Evolutionary conservation across 352 stramenopile genomes (phyloP), one percentile per base, ranked within the genome.

Genomic region (Globisporangium parvum): DNA sequence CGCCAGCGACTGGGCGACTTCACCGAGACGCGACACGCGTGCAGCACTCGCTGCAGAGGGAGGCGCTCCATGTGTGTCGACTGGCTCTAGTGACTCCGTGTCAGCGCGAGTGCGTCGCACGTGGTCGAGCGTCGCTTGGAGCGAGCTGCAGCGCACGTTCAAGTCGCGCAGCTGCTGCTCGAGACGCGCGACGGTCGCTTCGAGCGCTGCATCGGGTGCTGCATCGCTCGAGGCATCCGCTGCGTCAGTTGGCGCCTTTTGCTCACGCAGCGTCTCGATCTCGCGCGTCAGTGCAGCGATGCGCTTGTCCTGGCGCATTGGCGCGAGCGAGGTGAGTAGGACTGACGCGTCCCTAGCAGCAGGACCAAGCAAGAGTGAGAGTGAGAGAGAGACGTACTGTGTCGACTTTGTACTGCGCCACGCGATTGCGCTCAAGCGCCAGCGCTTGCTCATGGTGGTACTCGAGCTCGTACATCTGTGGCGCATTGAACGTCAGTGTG

Each of bases 401-500:
- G n/a, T 39, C 35, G 10, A 21, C 8, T 17, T 41, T 24, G 5
- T 53, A 17, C 42, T 56, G 49, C 11, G 39, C 54, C 23, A 54
- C 42, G n/a, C 55, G 28, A 26, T 24, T 35, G 11, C 47, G 53
- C 6, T 23, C 53, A 9, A 33, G 40, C 9, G 50, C 11, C 26
- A 58, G 26, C 21, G 51, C 56, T 6, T 63, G 57, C 1, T 17
- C 24, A 15, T 50, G 50, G 1, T 18, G 42, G 21, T 49, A 63
- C 44, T 63, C 57, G 3, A 57, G 35, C 14, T 54, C 64, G 41
- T 72, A 66, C 45, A 72, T 50, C 45, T 74, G 62, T 2, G 57
- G 37, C 3, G 37, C 37, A 44, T 5, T 14, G 39, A 18, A 28
- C 20, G 39, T 45, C 9, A 45, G 18, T n/a, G n/a, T n/a, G n/a